Conservation (phyloP, 2,329 filamentous ascomycete species). For the Fusarium penzigii region DNA sequence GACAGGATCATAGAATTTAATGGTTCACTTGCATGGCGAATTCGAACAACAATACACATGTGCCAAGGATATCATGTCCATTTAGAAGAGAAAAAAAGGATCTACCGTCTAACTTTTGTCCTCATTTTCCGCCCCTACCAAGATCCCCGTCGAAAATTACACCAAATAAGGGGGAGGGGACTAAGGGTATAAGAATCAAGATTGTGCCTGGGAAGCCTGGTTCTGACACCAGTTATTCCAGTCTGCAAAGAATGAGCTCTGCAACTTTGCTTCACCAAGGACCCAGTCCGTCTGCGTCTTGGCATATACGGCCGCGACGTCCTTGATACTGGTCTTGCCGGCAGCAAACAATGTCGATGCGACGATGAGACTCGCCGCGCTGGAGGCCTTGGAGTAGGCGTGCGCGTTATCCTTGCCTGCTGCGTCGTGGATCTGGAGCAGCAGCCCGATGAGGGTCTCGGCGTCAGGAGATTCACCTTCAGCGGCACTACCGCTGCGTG, state of each 20-base stretch:
- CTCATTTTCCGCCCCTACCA: slow-evolving; percentile 10
- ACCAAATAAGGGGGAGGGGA: background rate
- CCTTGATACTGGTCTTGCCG: slow-evolving; percentile 53
- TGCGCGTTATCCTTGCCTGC: slow-evolving; percentile 65
- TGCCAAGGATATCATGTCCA: background rate
- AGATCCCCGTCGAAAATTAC: background rate
- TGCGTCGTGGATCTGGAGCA: slow-evolving; percentile 70
- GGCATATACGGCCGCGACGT: slow-evolving; percentile 65
- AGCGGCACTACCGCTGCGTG: slow-evolving; percentile 39
- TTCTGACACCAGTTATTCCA: slow-evolving; percentile 74
- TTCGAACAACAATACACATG: background rate
- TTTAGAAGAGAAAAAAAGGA: background rate
- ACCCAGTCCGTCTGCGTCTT: slow-evolving; percentile 60
- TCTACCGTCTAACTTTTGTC: slow-evolving; percentile 6
- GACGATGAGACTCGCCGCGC: slow-evolving; percentile 68
- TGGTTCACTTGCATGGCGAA: slow-evolving; percentile 30
- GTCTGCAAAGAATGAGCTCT: slow-evolving; percentile 67
- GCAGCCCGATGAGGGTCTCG: slow-evolving; percentile 55
- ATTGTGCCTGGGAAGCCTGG: slow-evolving; percentile 39
- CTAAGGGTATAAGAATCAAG: slow-evolving; percentile 21
- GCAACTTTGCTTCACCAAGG: slow-evolving; percentile 58
- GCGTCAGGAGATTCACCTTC: slow-evolving; percentile 39
- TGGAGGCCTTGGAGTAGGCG: slow-evolving; percentile 73
- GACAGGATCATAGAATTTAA: slow-evolving; percentile 38
- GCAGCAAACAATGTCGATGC: slow-evolving; percentile 60